These are phyloP conservation scores for Cyberlindnera subsufficiens DNA, from an alignment of 805 yeast species.

Conservation along the genomic window DNA sequence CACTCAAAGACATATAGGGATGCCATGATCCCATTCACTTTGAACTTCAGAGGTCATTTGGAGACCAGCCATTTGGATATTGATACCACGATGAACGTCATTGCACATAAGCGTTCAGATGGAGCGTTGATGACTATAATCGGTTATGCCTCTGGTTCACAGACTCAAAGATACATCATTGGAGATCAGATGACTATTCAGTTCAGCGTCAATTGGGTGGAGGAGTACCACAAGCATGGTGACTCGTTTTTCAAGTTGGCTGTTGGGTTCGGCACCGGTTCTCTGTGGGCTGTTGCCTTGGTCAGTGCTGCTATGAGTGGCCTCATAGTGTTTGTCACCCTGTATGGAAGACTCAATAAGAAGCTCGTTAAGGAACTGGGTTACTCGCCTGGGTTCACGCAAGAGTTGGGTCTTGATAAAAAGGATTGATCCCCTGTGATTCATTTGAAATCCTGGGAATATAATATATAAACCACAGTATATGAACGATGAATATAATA, in stretches of 20 bases:
- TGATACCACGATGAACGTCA: constrained; percentile 49
- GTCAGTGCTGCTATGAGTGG: constrained; percentile 5
- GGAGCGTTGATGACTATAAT: constrained; percentile 42
- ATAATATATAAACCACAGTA: too few species aligned
- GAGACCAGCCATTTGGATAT: constrained; percentile 65
- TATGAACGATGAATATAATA: too few species aligned
- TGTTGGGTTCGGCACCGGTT: constrained; percentile 3
- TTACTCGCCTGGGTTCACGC: constrained; percentile 13
- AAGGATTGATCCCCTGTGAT: constrained; percentile 6
- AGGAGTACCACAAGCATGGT: constrained; percentile 9
- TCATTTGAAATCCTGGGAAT: too few species aligned
- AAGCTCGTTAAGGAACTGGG: constrained; percentile 15
- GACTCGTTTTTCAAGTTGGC: constrained; percentile 9
- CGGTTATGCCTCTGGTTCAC: constrained; percentile 51
- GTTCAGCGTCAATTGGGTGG: constrained; percentile 55
- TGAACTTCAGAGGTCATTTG: constrained; percentile 61
- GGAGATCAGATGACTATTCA: constrained; percentile 56
- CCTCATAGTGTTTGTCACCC: constrained; percentile 6
- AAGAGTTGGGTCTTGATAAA: constrained; percentile 16
- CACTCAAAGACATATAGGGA: constrained; percentile 31
- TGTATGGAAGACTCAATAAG: constrained; percentile 17
- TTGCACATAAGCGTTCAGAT: constrained; percentile 32
- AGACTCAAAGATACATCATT: constrained; percentile 53
- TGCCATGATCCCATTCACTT: constrained; percentile 48
- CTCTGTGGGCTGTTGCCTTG: neutral